Evolutionary conservation across 768 basidiomycete genomes (phyloP), one percentile per base, ranked within the genome.

Genomic region (Lentinus tigrinus): DNA sequence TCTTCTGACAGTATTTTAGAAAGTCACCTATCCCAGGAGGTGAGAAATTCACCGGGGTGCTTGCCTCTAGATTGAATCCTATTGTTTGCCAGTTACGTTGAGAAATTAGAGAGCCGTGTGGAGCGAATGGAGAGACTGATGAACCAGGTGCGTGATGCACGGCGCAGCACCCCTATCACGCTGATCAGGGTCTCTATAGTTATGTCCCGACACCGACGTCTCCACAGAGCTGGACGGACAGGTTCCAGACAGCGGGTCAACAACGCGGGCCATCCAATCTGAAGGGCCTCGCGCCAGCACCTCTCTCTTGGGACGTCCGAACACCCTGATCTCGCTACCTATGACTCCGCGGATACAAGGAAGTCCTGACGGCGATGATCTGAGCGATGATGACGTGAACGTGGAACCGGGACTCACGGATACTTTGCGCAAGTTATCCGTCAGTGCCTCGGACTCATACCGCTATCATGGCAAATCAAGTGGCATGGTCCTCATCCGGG

Each of bases 51-150:
- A 8, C 7, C 7, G 5, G 19, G 7, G 6, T 17, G n/a, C 11
- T 16, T n/a, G 21, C 16, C 23, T 28, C 5, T 6, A 31, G 31
- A 31, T 31, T 11, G 11, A 31, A 31, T n/a, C n/a, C n/a, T n/a
- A n/a, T 2, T 17, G 14, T 27, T 56, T 39, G 2, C 4, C 24
- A 57, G 56, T 16, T 57, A 57, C 10, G 56, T 50, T 4, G 28
- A 50, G 28, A 37, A 8, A 13, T 48, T 57, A 3, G 56, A 57
- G 23, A 37, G 36, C 21, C 56, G 56, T 44, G 27, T 57, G 4
- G 21, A 42, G 17, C 39, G 42, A 7, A 27, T 57, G 36, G 56
- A 57, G 24, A 24, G 43, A 19, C 28, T 50, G 1, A 14, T 57
- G 13, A 34, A 50, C 2, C 27, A 51, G 42, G 56, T 57, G 9